Conservation (phyloP, 2,329 filamentous ascomycete species). For the Ramularia collo-cygni region DNA sequence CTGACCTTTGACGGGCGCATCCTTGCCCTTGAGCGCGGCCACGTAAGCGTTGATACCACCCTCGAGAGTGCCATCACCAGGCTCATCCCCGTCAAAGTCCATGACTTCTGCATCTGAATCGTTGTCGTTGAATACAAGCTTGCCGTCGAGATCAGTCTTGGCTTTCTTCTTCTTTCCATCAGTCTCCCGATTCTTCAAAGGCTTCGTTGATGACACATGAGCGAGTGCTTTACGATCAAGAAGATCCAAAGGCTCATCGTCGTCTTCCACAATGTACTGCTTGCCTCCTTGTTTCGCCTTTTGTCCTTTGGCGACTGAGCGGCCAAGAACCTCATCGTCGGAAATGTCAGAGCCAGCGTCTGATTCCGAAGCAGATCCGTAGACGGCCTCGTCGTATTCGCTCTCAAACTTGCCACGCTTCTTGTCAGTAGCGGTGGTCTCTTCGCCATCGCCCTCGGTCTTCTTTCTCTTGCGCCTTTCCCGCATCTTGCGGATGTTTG, state of each 20-base stretch:
- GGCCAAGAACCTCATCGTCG: conserved; percentile 50
- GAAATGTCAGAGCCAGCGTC: conserved; percentile 54
- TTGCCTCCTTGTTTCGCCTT: conserved; percentile 51
- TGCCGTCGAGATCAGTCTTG: conserved; percentile 69
- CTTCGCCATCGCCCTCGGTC: conserved; percentile 53
- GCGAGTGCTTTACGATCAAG: conserved; percentile 83
- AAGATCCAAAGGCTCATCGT: conserved; percentile 90
- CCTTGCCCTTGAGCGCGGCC: conserved; percentile 52
- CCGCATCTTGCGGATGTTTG: conserved; percentile 91
- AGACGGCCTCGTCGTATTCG: conserved; percentile 93
- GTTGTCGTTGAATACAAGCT: conserved; percentile 61
- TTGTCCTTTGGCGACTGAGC: conserved; percentile 44
- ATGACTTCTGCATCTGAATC: conserved; percentile 40
- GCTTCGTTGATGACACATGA: conserved; percentile 88
- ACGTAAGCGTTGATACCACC: conserved; percentile 55
- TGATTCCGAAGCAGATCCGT: conserved; percentile 55
- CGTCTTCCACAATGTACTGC: conserved; percentile 87
- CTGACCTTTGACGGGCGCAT: conserved; percentile 52
- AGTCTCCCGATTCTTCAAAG: conserved; percentile 52
- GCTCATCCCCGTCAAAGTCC: conserved; percentile 49
- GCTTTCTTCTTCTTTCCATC: conserved; percentile 42
- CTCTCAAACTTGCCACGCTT: conserved; percentile 68
- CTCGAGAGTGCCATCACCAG: conserved; percentile 38
- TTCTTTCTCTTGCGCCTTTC: conserved; percentile 88
- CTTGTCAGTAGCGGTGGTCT: conserved; percentile 29